Conservation (phyloP, 1,139 yeast genomes). For the Debaryomycetaceae sp. region DNA sequence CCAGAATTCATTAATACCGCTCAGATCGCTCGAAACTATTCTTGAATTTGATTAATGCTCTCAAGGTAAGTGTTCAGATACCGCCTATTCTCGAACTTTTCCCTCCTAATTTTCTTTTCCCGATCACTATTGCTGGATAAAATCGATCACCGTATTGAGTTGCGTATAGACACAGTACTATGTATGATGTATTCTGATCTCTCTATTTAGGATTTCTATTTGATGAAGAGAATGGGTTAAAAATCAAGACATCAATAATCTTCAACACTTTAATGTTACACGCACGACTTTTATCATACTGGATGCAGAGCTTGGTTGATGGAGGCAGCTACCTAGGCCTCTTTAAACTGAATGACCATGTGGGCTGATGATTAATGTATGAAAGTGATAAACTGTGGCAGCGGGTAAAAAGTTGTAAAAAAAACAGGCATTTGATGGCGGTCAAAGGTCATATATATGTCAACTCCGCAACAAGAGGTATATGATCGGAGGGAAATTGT, state of each 20-base stretch:
- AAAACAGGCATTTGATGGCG: not conserved
- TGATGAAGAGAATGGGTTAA: not conserved
- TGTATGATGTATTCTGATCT: not conserved
- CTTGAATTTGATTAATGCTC: not conserved
- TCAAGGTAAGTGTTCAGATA: not conserved
- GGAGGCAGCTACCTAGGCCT: too few species aligned
- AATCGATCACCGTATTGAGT: not conserved
- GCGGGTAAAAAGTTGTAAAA: not conserved
- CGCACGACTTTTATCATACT: not conserved
- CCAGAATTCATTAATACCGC: not conserved
- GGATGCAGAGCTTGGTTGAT: too few species aligned
- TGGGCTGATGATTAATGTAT: too few species aligned
- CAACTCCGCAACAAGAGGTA: constrained; percentile 26
- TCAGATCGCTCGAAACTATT: not conserved
- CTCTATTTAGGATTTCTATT: not conserved
- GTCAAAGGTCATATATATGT: constrained; percentile 1
- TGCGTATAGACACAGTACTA: not conserved
- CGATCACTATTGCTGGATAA: not conserved
- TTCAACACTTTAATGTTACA: not conserved
- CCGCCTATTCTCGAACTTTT: not conserved
- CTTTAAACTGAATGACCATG: too few species aligned
- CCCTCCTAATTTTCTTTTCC: not conserved
- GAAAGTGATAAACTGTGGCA: not conserved
- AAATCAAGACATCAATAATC: not conserved
- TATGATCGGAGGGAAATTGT: constrained; percentile 44